Evolutionary conservation across 2,329 filamentous ascomycete genomes (phyloP).

Genomic region (Paraconiothyrium brasiliense): DNA sequence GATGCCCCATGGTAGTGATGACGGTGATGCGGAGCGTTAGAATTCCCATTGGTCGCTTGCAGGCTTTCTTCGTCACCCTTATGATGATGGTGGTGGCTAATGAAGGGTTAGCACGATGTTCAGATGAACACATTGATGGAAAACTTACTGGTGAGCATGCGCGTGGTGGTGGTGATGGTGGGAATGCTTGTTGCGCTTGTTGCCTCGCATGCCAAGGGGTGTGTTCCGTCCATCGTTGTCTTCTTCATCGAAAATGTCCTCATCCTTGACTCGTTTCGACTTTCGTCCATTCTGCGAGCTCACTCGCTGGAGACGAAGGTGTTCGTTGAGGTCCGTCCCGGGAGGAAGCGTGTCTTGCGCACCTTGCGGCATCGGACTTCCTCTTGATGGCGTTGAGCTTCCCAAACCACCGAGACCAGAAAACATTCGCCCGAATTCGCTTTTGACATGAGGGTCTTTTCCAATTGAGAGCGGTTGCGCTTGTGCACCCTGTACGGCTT

Average conservation of each 20-base stretch:
- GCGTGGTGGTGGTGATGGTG: constrained; percentile 70
- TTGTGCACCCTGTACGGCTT: constrained; percentile 92
- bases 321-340: constrained; percentile 42
- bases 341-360: constrained; percentile 35
- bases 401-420: constrained; percentile 84
- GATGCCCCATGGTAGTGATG: constrained; percentile 51
- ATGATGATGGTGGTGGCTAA: constrained; percentile 62
- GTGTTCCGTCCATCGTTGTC: constrained; percentile 70
- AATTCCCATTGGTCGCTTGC: constrained; percentile 35
- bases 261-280: constrained; percentile 76
- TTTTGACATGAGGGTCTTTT: constrained; percentile 90
- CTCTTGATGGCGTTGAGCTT: constrained; percentile 62
- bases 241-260: constrained; percentile 73
- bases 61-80: constrained; percentile 61
- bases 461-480: constrained; percentile 79
- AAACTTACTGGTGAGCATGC: constrained; percentile 60
- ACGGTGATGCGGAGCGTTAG: constrained; percentile 45
- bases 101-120: constrained; percentile 25
- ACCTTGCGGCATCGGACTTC: constrained; percentile 58
- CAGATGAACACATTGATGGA: background rate
- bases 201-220: constrained; percentile 70
- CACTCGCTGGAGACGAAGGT: constrained; percentile 43
- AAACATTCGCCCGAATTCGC: constrained; percentile 93
- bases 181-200: constrained; percentile 68
- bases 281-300: constrained; percentile 51